Conservation (phyloP, 345 rosid species). For the Diplotaxis tenuifolia region DNA sequence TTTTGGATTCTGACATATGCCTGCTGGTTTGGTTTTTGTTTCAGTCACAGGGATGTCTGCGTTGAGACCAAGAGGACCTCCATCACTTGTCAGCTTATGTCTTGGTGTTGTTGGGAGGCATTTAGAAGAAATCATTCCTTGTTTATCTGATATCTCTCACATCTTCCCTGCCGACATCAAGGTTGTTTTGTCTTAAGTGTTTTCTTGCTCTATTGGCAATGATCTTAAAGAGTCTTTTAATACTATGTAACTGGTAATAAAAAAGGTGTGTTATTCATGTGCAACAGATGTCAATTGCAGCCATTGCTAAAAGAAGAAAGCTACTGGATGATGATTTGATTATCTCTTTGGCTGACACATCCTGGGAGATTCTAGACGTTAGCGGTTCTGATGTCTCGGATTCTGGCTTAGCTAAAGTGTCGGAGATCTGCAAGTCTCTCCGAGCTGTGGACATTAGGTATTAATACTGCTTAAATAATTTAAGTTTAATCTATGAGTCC, state of each 20-base stretch:
- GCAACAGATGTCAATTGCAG: constrained; percentile 57
- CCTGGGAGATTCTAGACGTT: constrained; percentile 82
- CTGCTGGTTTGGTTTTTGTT: neutral
- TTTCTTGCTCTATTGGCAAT: too few species aligned
- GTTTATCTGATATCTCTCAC: constrained; percentile 58
- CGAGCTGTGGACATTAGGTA: constrained; percentile 90
- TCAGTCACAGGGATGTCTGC: constrained; percentile 35
- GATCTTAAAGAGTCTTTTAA: neutral
- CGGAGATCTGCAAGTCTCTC: constrained; percentile 59
- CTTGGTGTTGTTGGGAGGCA: constrained; percentile 77
- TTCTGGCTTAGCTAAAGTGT: constrained; percentile 57
- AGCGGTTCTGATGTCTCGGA: constrained; percentile 75
- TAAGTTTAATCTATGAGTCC: neutral
- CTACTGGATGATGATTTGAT: constrained; percentile 60
- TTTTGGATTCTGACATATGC: neutral
- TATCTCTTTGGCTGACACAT: constrained; percentile 64
- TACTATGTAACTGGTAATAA: too few species aligned
- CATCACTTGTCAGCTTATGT: constrained; percentile 68
- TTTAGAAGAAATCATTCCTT: constrained; percentile 68
- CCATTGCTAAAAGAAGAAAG: constrained; percentile 83
- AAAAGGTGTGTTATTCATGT: constrained; percentile 2
- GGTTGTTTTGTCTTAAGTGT: too few species aligned
- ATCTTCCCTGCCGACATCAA: constrained; percentile 66
- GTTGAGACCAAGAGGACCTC: constrained; percentile 48
- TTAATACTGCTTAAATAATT: neutral